Percentiles rank a stretch among this genome's conserved stretches.
These are phyloP conservation scores for Aspergillus panamensis DNA, from an alignment of 495 filamentous ascomycete genomes.

Conservation along the genomic window DNA sequence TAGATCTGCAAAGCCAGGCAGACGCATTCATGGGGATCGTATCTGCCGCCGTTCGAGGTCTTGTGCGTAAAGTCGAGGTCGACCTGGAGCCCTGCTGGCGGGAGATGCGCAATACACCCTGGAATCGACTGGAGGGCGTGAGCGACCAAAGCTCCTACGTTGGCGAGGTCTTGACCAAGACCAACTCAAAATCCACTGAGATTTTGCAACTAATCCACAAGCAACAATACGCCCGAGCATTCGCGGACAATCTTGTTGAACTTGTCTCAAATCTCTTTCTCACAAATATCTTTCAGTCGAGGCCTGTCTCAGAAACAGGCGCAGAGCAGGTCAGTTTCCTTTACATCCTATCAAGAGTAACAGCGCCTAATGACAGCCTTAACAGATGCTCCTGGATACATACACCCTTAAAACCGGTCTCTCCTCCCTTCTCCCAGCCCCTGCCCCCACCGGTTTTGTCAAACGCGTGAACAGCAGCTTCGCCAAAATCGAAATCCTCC, in stretches of 20 bases:
- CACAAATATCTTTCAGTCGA: conserved; percentile 79
- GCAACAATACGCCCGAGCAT: conserved; percentile 88
- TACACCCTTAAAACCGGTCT: conserved; percentile 88
- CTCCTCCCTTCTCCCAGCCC: conserved; percentile 39
- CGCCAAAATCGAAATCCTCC: conserved; percentile 81
- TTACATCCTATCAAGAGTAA: not conserved
- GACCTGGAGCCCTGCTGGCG: conserved; percentile 85
- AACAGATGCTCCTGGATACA: conserved; percentile 85
- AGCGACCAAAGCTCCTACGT: conserved; percentile 94
- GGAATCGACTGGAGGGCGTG: conserved; percentile 91
- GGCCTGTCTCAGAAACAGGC: conserved; percentile 85
- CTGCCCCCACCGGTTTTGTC: conserved; percentile 62
- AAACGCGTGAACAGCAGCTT: conserved; percentile 86
- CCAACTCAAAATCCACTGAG: conserved; percentile 66
- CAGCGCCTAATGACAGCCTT: conserved; percentile 8
- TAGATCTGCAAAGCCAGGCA: conserved; percentile 87
- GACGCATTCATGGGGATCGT: conserved; percentile 96
- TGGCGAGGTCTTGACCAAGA: conserved; percentile 66
- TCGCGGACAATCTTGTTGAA: conserved; percentile 92
- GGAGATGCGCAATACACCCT: conserved; percentile 96
- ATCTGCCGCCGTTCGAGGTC: conserved; percentile 75
- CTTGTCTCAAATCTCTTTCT: conserved; percentile 75
- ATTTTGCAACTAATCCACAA: conserved; percentile 79
- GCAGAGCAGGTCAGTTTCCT: conserved; percentile 72
- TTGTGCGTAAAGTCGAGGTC: conserved; percentile 79